These are phyloP conservation scores for Fomitopsis palustris DNA, from an alignment of 1,284 basidiomycete genomes.

Conservation along the genomic window DNA sequence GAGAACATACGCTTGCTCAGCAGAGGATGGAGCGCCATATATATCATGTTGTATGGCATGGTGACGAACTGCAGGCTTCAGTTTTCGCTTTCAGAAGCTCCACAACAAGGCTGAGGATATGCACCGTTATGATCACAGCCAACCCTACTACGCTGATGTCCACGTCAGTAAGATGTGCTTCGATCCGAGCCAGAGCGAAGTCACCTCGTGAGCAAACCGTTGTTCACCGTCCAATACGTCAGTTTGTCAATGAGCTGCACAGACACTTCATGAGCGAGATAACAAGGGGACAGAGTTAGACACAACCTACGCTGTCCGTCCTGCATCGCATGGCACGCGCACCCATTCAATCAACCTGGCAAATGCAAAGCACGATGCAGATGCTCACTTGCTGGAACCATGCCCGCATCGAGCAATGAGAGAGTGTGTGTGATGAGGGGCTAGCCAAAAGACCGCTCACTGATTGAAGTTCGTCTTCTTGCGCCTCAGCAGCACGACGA, in stretches of 20 bases:
- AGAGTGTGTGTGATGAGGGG: too few species aligned
- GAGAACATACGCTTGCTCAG: conserved; percentile 14
- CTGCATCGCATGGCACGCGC: not conserved
- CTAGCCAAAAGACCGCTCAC: not conserved
- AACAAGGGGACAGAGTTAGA: not conserved
- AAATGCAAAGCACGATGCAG: not conserved
- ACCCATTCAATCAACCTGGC: not conserved
- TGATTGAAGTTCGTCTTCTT: conserved; percentile 1
- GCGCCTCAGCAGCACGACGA: not conserved
- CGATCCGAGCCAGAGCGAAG: not conserved
- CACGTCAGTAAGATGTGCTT: not conserved
- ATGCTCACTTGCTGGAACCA: not conserved
- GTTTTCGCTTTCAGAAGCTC: not conserved
- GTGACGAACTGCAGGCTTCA: conserved; percentile 7
- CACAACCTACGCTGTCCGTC: conserved; percentile 8
- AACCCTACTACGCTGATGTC: conserved; percentile 10
- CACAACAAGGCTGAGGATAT: not conserved
- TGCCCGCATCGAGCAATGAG: too few species aligned
- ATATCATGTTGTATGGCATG: conserved; percentile 18
- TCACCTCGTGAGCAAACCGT: conserved; percentile 15
- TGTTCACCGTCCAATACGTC: conserved; percentile 17
- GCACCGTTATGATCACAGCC: conserved; percentile 13
- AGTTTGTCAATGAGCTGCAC: conserved; percentile 12
- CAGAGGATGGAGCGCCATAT: conserved; percentile 15
- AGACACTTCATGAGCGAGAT: not conserved